These are phyloP conservation scores for Ilex paraguariensis DNA, from an alignment of 305 asterid genomes.

Conservation along the genomic window DNA sequence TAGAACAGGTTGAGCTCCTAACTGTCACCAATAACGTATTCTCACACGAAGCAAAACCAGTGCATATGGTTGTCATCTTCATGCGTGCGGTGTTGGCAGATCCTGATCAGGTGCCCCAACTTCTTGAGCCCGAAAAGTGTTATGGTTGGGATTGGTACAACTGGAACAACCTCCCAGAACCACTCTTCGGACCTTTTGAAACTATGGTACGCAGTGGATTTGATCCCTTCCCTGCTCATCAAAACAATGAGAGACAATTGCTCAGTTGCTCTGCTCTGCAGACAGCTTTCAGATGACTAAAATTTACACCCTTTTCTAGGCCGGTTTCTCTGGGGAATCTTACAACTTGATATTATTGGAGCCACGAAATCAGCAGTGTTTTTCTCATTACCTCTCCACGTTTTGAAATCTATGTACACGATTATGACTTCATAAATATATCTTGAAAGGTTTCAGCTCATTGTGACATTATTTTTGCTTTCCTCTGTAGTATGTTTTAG, in stretches of 20 bases:
- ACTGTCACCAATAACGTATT: slow-evolving; percentile 43
- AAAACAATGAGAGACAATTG: background rate
- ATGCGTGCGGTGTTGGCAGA: slow-evolving; percentile 39
- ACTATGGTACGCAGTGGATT: slow-evolving; percentile 25
- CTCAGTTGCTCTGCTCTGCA: too few species aligned
- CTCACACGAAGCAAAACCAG: slow-evolving; percentile 19
- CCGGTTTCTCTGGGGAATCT: too few species aligned
- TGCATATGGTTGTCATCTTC: slow-evolving; percentile 38
- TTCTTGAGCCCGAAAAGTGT: slow-evolving; percentile 58
- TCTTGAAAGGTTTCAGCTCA: too few species aligned
- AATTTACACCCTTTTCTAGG: too few species aligned
- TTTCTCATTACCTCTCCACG: too few species aligned
- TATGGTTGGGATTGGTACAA: slow-evolving; percentile 69
- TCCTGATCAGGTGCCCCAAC: slow-evolving; percentile 25
- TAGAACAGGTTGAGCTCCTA: slow-evolving; percentile 32
- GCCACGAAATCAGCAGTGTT: too few species aligned
- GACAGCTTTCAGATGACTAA: too few species aligned
- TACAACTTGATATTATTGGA: too few species aligned
- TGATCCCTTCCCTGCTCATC: slow-evolving; percentile 28
- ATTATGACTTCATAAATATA: too few species aligned
- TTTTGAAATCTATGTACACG: too few species aligned
- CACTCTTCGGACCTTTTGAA: slow-evolving; percentile 43
- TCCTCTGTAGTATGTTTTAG: too few species aligned
- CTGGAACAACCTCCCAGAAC: slow-evolving; percentile 45
- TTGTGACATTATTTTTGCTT: too few species aligned